A percentile compares a stretch with the other conserved stretches of the same genome.
Evolutionary conservation across 2,329 filamentous ascomycete genomes (phyloP).

Genomic region (Aspergillus calidoustus): DNA sequence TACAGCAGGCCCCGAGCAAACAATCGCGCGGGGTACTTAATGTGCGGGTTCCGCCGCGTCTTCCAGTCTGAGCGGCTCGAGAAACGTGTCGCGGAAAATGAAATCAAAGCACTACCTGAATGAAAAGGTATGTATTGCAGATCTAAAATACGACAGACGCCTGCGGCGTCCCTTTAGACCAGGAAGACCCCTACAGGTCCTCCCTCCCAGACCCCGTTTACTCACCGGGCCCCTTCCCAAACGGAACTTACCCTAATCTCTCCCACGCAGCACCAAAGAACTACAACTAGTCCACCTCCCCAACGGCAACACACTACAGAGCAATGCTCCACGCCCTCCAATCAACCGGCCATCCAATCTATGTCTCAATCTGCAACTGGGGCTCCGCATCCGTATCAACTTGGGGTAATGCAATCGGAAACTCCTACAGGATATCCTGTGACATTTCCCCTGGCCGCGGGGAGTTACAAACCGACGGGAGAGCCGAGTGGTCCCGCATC

Average conservation of each 20-base stretch:
- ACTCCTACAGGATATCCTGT: no score
- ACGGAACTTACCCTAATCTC: slow-evolving; percentile 47
- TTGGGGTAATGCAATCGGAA: slow-evolving; percentile 57
- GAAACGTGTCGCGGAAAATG: no score
- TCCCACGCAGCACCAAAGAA: slow-evolving; percentile 46
- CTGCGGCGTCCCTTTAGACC: slow-evolving; percentile 50
- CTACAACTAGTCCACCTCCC: slow-evolving; percentile 57
- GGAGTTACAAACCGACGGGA: no score
- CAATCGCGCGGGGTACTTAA: no score
- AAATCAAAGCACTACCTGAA: no score
- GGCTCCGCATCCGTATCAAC: slow-evolving; percentile 55
- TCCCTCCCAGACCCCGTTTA: slow-evolving; percentile 47
- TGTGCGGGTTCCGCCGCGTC: no score
- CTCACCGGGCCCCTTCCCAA: slow-evolving; percentile 39
- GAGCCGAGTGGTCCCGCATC: slow-evolving; percentile 32
- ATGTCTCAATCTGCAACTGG: slow-evolving; percentile 61
- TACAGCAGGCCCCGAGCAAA: no score
- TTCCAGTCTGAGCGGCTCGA: no score
- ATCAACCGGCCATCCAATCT: slow-evolving; percentile 49
- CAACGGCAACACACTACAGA: slow-evolving; percentile 53
- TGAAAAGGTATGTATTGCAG: no score
- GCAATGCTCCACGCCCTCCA: slow-evolving; percentile 58
- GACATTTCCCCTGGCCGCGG: no score
- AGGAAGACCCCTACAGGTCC: slow-evolving; percentile 43
- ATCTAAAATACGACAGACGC: no score